Conservation (phyloP, 1,284 basidiomycete genomes). For the Ceratobasidium sp. region DNA sequence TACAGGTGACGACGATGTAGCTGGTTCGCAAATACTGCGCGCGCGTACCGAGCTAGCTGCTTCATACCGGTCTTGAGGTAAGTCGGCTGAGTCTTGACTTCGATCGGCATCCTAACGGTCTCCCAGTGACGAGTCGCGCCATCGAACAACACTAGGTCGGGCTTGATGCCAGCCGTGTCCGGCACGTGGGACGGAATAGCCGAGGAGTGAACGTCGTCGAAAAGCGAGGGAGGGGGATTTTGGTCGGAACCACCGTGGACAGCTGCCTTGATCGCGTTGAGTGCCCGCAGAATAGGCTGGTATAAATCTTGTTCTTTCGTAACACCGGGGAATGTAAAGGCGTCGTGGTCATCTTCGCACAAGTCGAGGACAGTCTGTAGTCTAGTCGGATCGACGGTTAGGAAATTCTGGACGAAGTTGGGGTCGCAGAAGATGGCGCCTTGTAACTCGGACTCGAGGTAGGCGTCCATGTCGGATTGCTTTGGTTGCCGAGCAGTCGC, state of each 20-base stretch:
- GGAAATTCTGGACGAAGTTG: neutral
- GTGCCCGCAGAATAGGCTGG: no score
- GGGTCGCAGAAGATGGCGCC: neutral
- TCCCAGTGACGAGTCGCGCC: slow-evolving; percentile 13
- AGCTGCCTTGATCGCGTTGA: no score
- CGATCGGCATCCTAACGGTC: slow-evolving; percentile 23
- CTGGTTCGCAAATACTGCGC: slow-evolving; percentile 16
- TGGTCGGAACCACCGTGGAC: no score
- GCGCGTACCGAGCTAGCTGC: slow-evolving; percentile 24
- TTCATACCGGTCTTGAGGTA: slow-evolving; percentile 11
- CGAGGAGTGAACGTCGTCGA: neutral
- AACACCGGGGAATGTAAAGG: no score
- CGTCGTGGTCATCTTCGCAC: no score
- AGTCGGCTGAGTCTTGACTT: neutral
- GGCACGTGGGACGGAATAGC: slow-evolving; percentile 6
- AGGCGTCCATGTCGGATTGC: no score
- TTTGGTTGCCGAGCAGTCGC: no score
- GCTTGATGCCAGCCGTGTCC: neutral
- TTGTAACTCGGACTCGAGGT: no score
- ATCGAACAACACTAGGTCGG: slow-evolving; percentile 9
- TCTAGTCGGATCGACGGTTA: no score
- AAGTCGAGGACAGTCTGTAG: no score
- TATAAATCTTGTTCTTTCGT: no score
- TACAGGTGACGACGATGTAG: slow-evolving; percentile 29
- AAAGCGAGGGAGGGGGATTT: neutral